Percentiles rank a stretch among this genome's conserved stretches.
phyloP scores from a whole-genome alignment of 352 stramenopile genomes.

The Globisporangium cederbergense region DNA sequence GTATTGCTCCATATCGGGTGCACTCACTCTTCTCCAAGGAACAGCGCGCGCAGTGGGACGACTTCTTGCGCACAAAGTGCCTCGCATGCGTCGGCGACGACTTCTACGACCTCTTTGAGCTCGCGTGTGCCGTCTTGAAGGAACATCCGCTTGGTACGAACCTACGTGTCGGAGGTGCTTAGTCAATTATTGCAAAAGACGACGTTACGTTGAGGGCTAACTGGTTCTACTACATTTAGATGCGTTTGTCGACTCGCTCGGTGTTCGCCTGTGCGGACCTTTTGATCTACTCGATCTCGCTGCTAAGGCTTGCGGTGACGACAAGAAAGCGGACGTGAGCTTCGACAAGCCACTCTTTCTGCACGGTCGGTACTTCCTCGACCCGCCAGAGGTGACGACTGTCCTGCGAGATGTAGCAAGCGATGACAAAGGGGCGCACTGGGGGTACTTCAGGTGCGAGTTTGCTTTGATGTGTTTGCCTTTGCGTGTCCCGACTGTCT shows the following conservation, averaged over 20 bases:
- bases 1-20: neutral
- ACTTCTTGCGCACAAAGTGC: slow-evolving; percentile 34
- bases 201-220: neutral
- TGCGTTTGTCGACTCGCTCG: slow-evolving; percentile 42
- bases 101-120: slow-evolving; percentile 45
- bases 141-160: slow-evolving; percentile 31
- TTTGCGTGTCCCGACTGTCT: neutral
- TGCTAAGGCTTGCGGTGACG: neutral
- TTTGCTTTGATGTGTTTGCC: neutral
- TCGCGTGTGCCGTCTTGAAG: slow-evolving; percentile 31
- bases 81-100: slow-evolving; percentile 29
- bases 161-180: neutral
- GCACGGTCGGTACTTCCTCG: slow-evolving; percentile 48
- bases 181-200: neutral
- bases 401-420: slow-evolving; percentile 24
- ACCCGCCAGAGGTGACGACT: slow-evolving; percentile 50
- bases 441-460: slow-evolving; percentile 48
- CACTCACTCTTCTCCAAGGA: slow-evolving; percentile 10
- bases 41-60: slow-evolving; percentile 32
- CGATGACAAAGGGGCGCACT: slow-evolving; percentile 28
- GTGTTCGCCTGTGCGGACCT: slow-evolving; percentile 36
- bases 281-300: slow-evolving; percentile 41
- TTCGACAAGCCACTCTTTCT: slow-evolving; percentile 40
- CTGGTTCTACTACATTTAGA: slow-evolving; percentile 23
- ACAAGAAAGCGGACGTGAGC: slow-evolving; percentile 18